Conservation (phyloP, 2,329 filamentous ascomycete species). For the Sordariomycetes sp. region DNA sequence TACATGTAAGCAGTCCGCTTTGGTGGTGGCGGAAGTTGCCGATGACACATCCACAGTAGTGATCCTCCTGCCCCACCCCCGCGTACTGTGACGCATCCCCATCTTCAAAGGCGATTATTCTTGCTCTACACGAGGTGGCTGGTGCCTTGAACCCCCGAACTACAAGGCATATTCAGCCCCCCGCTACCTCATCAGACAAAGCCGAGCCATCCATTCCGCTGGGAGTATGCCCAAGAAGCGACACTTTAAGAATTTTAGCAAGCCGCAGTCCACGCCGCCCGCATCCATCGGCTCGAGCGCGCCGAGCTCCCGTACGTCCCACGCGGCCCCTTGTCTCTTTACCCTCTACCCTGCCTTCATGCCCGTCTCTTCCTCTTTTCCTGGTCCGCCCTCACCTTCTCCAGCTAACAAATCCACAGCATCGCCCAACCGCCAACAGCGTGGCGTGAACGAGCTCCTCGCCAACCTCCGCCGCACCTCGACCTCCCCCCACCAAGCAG, state of each 20-base stretch:
- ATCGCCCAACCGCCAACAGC: background rate
- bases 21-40: too few species aligned
- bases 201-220: background rate
- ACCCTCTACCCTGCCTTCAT: background rate
- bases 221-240: slow-evolving; percentile 48
- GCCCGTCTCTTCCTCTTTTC: background rate
- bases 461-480: slow-evolving; percentile 38
- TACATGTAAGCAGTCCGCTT: too few species aligned
- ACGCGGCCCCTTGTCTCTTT: background rate
- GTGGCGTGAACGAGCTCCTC: slow-evolving; percentile 45
- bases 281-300: slow-evolving; percentile 7
- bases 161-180: background rate
- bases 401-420: slow-evolving; percentile 4
- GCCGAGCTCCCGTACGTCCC: background rate
- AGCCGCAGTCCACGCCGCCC: slow-evolving; percentile 40
- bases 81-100: too few species aligned
- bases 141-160: too few species aligned
- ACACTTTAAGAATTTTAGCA: slow-evolving; percentile 39
- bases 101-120: too few species aligned
- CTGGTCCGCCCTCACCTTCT: background rate
- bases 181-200: background rate
- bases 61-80: too few species aligned
- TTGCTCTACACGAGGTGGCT: too few species aligned
- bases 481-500: slow-evolving; percentile 11
- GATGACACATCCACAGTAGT: too few species aligned